These are phyloP conservation scores for Monascus ruber DNA, from an alignment of 2,329 filamentous ascomycete genomes.

Conservation along the genomic window DNA sequence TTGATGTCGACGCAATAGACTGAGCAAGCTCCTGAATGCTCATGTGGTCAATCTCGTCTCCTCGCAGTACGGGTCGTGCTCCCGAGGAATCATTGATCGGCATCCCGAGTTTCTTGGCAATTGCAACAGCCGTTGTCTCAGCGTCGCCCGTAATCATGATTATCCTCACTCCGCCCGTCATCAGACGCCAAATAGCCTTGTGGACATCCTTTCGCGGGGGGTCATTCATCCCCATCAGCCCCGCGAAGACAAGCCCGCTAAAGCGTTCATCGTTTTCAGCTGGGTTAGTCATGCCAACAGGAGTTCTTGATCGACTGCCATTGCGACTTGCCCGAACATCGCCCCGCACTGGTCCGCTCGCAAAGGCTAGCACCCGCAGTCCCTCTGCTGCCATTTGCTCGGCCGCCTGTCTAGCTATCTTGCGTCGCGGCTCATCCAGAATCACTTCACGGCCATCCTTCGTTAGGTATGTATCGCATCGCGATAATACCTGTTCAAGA, in stretches of 20 bases:
- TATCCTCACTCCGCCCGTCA: conserved; percentile 89
- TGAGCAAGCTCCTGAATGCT: conserved; percentile 70
- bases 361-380: conserved; percentile 82
- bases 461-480: conserved; percentile 84
- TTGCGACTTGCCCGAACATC: conserved; percentile 31
- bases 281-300: conserved; percentile 19
- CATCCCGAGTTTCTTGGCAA: conserved; percentile 93
- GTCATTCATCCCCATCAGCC: conserved; percentile 93
- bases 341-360: conserved; percentile 61
- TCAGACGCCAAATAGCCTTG: conserved; percentile 74
- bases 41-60: conserved; percentile 91
- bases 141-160: conserved; percentile 99
- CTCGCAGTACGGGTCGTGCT: conserved; percentile 58
- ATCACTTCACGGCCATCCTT: conserved; percentile 77
- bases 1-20: conserved; percentile 77
- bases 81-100: conserved; percentile 51
- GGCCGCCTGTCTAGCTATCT: conserved; percentile 67
- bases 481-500: conserved; percentile 71
- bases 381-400: conserved; percentile 82
- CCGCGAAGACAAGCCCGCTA: conserved; percentile 75
- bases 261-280: conserved; percentile 60
- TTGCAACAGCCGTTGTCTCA: conserved; percentile 86
- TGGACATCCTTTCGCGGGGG: conserved; percentile 85
- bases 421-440: conserved; percentile 62
- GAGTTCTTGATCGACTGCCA: conserved; percentile 44